A percentile compares a stretch with the other conserved stretches of the same genome.
These are phyloP conservation scores for Hypomontagnella monticulosa DNA, from an alignment of 495 filamentous ascomycete species.

Conservation along the genomic window DNA sequence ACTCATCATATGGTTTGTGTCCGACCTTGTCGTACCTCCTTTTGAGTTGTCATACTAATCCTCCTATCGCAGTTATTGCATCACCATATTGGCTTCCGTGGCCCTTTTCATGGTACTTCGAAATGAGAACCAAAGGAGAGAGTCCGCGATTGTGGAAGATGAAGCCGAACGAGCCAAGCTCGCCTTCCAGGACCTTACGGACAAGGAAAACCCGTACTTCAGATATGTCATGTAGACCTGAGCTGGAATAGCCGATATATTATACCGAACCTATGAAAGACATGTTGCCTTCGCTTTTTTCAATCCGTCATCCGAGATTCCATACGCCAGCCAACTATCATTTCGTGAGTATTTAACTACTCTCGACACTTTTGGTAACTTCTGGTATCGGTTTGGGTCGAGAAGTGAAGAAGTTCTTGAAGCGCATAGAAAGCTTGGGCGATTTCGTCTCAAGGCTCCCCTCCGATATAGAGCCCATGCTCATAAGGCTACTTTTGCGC, in stretches of 20 bases:
- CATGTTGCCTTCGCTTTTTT: not conserved
- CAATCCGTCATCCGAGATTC: not conserved
- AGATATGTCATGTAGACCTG: constrained; percentile 62
- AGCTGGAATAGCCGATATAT: constrained; percentile 7
- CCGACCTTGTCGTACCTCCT: not conserved
- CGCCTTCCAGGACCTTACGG: constrained; percentile 78
- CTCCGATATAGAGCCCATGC: constrained; percentile 11
- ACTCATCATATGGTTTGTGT: constrained; percentile 72
- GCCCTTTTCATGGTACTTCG: constrained; percentile 66
- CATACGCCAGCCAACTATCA: not conserved
- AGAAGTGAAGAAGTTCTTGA: constrained; percentile 27
- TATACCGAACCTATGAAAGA: not conserved
- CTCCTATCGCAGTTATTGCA: constrained; percentile 65
- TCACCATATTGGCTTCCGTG: constrained; percentile 66
- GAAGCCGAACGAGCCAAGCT: constrained; percentile 69
- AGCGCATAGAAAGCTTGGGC: constrained; percentile 17
- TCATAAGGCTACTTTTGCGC: constrained; percentile 31
- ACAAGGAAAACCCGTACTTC: constrained; percentile 79
- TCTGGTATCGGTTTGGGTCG: constrained; percentile 17
- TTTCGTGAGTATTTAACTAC: not conserved
- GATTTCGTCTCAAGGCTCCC: constrained; percentile 25
- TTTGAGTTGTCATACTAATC: constrained; percentile 5
- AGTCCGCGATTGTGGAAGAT: constrained; percentile 59
- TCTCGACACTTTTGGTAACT: constrained; percentile 6
- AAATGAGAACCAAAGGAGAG: constrained; percentile 64